A percentile compares a stretch with the other conserved stretches of the same genome.
Evolutionary conservation across 2,329 filamentous ascomycete genomes (phyloP).

Genomic region (Lachnellula hyalina): DNA sequence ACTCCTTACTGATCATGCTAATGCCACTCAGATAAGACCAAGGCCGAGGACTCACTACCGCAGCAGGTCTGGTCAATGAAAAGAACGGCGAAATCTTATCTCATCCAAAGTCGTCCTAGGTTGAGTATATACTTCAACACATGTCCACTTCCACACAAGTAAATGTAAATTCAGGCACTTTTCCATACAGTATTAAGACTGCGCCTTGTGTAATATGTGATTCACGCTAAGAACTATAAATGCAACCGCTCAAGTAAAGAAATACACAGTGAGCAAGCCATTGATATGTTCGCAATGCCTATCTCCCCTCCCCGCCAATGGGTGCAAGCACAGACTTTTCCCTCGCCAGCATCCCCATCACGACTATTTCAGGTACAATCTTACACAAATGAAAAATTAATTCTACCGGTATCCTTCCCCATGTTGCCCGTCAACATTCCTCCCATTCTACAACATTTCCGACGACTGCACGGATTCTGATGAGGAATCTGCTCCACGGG

Average conservation of each 20-base stretch:
- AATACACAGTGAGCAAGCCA: conserved; percentile 23
- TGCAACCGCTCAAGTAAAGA: conserved; percentile 30
- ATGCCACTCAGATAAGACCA: no score
- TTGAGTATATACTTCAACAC: not conserved
- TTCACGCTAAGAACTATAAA: conserved; percentile 26
- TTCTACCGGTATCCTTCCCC: conserved; percentile 2
- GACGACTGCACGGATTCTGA: conserved; percentile 2
- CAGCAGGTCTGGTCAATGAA: no score
- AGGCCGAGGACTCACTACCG: no score
- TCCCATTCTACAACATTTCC: not conserved
- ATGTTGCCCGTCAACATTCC: not conserved
- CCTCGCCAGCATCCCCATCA: conserved; percentile 6
- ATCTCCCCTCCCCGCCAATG: conserved; percentile 5
- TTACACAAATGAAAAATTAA: conserved; percentile 15
- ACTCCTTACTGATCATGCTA: not conserved
- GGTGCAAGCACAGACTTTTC: conserved; percentile 7
- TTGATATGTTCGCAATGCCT: conserved; percentile 17
- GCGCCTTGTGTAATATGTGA: conserved; percentile 17
- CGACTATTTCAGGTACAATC: conserved; percentile 15
- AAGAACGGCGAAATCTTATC: not conserved
- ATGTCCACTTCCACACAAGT: not conserved
- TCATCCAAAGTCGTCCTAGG: no score
- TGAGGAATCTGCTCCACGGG: not conserved
- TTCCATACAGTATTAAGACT: conserved; percentile 3
- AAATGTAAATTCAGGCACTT: not conserved